Percentiles rank a stretch among this genome's conserved stretches.
Evolutionary conservation across 208 protist species (phyloP).

Genomic region (Blechomonas ayalai): DNA sequence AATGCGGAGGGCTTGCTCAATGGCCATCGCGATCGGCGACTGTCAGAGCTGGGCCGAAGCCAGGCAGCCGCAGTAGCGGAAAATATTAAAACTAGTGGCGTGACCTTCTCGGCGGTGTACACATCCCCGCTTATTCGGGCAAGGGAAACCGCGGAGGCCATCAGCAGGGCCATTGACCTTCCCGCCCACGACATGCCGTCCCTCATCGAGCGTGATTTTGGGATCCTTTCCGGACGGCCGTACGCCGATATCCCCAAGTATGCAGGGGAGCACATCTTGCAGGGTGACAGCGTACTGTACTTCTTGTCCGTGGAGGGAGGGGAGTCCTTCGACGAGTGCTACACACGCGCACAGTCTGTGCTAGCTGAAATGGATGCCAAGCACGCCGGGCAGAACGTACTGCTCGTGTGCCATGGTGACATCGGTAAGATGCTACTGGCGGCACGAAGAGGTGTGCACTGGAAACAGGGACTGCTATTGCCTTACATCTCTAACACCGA

Average conservation of each 20-base stretch:
- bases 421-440: constrained; percentile 89
- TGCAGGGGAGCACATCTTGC: constrained; percentile 57
- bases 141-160: constrained; percentile 51
- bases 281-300: constrained; percentile 81
- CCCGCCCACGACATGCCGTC: constrained; percentile 32
- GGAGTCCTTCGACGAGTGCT: constrained; percentile 77
- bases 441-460: constrained; percentile 40
- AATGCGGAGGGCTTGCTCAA: constrained; percentile 78
- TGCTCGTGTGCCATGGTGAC: constrained; percentile 86
- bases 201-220: constrained; percentile 87
- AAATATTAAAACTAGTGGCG: constrained; percentile 29
- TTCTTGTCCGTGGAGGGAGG: constrained; percentile 63
- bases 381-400: constrained; percentile 56
- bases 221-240: constrained; percentile 69
- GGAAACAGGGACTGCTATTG: constrained; percentile 54
- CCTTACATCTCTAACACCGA: constrained; percentile 86
- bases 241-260: constrained; percentile 57
- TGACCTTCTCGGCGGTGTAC: constrained; percentile 59
- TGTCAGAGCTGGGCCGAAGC: constrained; percentile 52
- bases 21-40: constrained; percentile 72
- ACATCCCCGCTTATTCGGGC: constrained; percentile 72
- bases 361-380: constrained; percentile 40
- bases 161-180: constrained; percentile 29
- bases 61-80: constrained; percentile 56
- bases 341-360: constrained; percentile 51